These are phyloP conservation scores for Aspergillus sergii DNA, from an alignment of 2,329 filamentous ascomycete genomes.

Conservation along the genomic window DNA sequence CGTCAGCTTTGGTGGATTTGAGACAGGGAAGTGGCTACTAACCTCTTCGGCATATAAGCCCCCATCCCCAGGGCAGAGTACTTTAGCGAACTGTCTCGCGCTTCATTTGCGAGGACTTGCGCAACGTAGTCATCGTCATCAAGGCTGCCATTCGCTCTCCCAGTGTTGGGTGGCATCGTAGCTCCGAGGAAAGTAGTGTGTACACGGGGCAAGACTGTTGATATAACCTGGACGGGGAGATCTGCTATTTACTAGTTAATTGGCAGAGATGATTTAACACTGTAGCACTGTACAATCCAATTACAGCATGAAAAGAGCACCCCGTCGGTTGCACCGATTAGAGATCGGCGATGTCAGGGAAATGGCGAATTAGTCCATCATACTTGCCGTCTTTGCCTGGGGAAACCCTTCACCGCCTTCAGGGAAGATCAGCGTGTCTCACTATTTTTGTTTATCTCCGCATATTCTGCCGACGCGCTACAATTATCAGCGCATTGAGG, in stretches of 20 bases:
- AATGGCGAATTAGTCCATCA: neutral
- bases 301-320: neutral
- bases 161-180: slow-evolving; percentile 31
- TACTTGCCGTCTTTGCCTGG: neutral
- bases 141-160: slow-evolving; percentile 49
- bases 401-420: slow-evolving; percentile 16
- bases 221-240: neutral
- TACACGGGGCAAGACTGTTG: neutral
- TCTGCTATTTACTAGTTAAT: neutral
- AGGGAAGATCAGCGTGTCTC: slow-evolving; percentile 10
- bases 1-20: slow-evolving; percentile 7
- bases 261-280: neutral
- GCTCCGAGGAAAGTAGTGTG: neutral
- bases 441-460: slow-evolving; percentile 24
- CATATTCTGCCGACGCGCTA: slow-evolving; percentile 15
- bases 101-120: slow-evolving; percentile 76
- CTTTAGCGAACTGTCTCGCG: slow-evolving; percentile 69
- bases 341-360: neutral
- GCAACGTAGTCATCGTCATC: slow-evolving; percentile 66
- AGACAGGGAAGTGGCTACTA: slow-evolving; percentile 20
- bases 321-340: neutral
- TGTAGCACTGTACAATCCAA: neutral
- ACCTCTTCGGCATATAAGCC: slow-evolving; percentile 63
- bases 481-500: neutral
- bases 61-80: slow-evolving; percentile 76